Conservation (phyloP, 2,329 filamentous ascomycete genomes). For the Botrytis fragariae region DNA sequence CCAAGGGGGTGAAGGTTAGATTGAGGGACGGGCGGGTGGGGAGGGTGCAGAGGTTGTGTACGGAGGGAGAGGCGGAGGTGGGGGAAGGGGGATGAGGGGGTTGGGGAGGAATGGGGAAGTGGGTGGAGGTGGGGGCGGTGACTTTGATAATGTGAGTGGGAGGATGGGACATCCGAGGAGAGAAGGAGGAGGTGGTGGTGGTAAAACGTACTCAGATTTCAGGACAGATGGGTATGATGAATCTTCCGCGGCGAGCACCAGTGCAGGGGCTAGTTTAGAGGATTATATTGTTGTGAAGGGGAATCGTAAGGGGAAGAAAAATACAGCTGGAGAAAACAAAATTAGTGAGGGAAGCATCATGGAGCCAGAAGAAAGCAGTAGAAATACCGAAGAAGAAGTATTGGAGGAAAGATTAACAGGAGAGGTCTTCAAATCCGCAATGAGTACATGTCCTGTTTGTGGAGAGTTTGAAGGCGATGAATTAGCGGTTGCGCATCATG, state of each 20-base stretch:
- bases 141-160: too few species aligned
- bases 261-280: not conserved
- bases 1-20: conserved; percentile 38
- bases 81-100: not conserved
- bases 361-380: not conserved
- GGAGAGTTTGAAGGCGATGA: conserved; percentile 37
- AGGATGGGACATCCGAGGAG: conserved; percentile 20
- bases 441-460: conserved; percentile 33
- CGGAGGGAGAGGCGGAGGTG: conserved; percentile 27
- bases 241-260: not conserved
- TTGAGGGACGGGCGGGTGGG: conserved; percentile 36
- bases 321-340: conserved; percentile 9
- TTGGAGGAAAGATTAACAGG: not conserved
- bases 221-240: conserved; percentile 26
- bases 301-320: conserved; percentile 21
- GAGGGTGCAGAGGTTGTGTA: conserved; percentile 35
- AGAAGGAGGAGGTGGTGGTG: conserved; percentile 24
- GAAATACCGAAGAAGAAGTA: conserved; percentile 24
- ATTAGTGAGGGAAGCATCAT: not conserved
- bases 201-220: conserved; percentile 25
- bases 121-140: not conserved
- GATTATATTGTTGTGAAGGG: conserved; percentile 14
- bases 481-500: conserved; percentile 35
- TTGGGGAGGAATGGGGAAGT: not conserved
- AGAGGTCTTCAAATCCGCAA: not conserved